These are phyloP conservation scores for Mrakia blollopis DNA, from an alignment of 768 basidiomycete genomes.

Conservation along the genomic window DNA sequence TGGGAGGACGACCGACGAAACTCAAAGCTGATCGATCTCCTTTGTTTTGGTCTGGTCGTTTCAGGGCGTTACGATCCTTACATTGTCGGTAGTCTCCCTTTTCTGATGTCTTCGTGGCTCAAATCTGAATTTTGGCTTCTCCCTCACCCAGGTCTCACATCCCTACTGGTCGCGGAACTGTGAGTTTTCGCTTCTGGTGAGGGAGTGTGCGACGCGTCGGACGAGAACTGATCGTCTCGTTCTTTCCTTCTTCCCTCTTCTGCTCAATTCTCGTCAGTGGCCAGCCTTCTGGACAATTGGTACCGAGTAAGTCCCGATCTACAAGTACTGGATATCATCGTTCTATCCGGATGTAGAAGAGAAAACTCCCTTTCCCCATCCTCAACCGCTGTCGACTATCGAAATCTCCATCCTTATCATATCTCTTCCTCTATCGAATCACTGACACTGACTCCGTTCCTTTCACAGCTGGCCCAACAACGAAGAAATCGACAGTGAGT, in stretches of 20 bases:
- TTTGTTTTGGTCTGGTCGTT: neutral
- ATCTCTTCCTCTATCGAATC: too few species aligned
- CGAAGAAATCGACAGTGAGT: conserved; percentile 19
- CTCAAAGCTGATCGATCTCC: neutral
- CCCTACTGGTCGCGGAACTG: conserved; percentile 81
- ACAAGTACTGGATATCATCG: too few species aligned
- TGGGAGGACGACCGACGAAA: neutral
- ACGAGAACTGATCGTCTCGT: too few species aligned
- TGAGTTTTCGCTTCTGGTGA: too few species aligned
- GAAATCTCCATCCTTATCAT: too few species aligned
- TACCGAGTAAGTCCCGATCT: neutral
- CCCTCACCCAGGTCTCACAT: conserved; percentile 58
- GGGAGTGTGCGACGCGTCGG: too few species aligned
- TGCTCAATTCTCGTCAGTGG: conserved; percentile 2
- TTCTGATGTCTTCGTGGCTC: neutral
- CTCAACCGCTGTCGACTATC: too few species aligned
- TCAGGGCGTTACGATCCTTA: conserved; percentile 68
- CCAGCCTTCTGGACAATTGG: conserved; percentile 50
- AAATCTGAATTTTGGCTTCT: neutral
- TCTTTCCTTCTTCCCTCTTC: too few species aligned
- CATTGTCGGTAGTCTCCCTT: conserved; percentile 47
- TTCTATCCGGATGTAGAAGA: too few species aligned
- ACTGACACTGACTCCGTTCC: neutral
- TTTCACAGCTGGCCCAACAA: conserved; percentile 35
- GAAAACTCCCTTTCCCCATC: too few species aligned